Conservation (phyloP, 345 rosid genomes). For the Melaleuca alternifolia region DNA sequence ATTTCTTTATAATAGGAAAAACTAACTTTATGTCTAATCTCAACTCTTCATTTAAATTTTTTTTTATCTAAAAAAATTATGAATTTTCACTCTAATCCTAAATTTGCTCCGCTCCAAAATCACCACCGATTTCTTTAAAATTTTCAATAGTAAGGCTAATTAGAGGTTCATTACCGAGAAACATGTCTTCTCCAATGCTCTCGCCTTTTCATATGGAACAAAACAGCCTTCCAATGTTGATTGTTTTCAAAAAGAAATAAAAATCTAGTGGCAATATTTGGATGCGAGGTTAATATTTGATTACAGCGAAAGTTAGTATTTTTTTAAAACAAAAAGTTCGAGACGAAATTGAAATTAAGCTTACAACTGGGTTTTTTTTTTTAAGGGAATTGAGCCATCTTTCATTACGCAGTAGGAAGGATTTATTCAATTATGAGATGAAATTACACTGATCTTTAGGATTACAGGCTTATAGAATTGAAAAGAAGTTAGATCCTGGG, state of each 20-base stretch:
- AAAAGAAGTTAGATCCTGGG: background rate
- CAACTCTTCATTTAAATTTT: background rate
- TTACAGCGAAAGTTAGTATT: background rate
- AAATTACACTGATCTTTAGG: background rate
- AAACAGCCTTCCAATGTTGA: background rate
- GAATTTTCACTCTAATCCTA: background rate
- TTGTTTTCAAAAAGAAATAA: background rate
- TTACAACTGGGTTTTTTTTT: background rate
- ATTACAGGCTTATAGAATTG: background rate
- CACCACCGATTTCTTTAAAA: background rate
- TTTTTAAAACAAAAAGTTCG: background rate
- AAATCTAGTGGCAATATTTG: background rate
- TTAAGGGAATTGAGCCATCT: background rate
- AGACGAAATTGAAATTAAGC: background rate
- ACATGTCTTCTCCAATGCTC: background rate
- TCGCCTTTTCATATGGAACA: background rate
- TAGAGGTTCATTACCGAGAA: background rate
- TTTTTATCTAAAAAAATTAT: background rate
- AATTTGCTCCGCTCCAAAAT: background rate
- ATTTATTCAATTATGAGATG: background rate
- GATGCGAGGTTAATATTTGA: accelerated
- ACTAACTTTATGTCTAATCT: background rate
- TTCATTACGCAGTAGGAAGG: background rate
- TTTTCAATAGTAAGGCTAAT: background rate
- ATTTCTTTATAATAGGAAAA: background rate